phyloP scores from a whole-genome alignment of 768 basidiomycete genomes.

The Calocybe cyanea region DNA sequence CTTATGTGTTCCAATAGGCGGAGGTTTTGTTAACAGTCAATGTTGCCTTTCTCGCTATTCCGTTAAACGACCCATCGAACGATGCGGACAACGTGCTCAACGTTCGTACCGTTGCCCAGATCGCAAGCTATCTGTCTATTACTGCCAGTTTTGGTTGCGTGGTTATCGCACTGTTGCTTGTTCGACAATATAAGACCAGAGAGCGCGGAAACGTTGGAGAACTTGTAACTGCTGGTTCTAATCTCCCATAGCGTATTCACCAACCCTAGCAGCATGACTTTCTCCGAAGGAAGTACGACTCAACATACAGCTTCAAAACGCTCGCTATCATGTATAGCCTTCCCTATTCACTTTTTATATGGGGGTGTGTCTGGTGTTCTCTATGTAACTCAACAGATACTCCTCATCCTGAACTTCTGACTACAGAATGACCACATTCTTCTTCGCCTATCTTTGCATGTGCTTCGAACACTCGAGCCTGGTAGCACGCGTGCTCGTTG shows the following conservation, averaged over 20 bases:
- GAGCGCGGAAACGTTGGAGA: slow-evolving; percentile 24
- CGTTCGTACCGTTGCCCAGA: slow-evolving; percentile 26
- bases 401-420: not conserved
- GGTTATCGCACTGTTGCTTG: slow-evolving; percentile 38
- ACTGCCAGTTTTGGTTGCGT: slow-evolving; percentile 38
- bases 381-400: not conserved
- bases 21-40: slow-evolving; percentile 47
- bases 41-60: slow-evolving; percentile 46
- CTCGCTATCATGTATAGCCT: slow-evolving; percentile 8
- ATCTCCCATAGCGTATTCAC: not conserved
- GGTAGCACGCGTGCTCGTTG: slow-evolving; percentile 15
- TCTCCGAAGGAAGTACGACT: not conserved
- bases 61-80: slow-evolving; percentile 34
- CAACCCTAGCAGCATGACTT: not conserved
- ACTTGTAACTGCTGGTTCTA: slow-evolving; percentile 30
- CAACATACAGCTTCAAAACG: not conserved
- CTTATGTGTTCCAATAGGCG: slow-evolving; percentile 27
- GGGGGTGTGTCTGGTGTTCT: slow-evolving; percentile 5
- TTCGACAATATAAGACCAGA: slow-evolving; percentile 35
- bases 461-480: slow-evolving; percentile 20
- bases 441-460: slow-evolving; percentile 22
- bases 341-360: slow-evolving; percentile 8
- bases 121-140: slow-evolving; percentile 41
- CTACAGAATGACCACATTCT: slow-evolving; percentile 22
- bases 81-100: slow-evolving; percentile 13